Evolutionary conservation across 352 stramenopile species (phyloP).

Genomic region (Globisporangium iwayamae): DNA sequence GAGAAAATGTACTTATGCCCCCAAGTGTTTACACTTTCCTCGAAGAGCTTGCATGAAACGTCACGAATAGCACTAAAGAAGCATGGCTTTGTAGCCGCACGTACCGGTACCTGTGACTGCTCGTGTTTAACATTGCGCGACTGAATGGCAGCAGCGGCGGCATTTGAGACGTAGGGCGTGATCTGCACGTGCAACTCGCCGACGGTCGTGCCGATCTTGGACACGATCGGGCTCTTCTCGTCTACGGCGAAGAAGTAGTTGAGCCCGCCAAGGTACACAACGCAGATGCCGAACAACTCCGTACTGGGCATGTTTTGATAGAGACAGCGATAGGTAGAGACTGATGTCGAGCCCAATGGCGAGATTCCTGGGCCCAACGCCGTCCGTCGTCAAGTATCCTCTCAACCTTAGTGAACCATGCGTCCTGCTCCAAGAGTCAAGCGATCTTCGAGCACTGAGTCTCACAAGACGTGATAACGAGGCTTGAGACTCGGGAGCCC

Average conservation of each 20-base stretch:
- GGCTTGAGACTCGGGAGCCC: background rate
- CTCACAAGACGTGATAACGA: background rate
- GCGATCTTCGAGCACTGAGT: constrained; percentile 8
- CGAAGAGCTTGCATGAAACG: background rate
- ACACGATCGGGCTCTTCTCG: constrained; percentile 46
- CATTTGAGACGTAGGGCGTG: constrained; percentile 26
- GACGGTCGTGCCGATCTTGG: constrained; percentile 39
- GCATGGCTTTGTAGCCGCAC: background rate
- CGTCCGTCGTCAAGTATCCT: background rate
- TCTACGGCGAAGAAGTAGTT: constrained; percentile 61
- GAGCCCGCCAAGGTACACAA: constrained; percentile 53
- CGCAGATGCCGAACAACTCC: constrained; percentile 44
- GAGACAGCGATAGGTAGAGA: background rate
- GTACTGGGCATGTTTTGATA: background rate
- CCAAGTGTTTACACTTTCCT: background rate
- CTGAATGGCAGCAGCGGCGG: background rate
- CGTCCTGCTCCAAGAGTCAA: background rate
- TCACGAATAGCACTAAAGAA: too few relatives aligned
- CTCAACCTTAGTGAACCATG: background rate
- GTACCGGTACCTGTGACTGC: background rate
- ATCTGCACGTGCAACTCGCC: constrained; percentile 41
- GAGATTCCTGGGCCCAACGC: background rate
- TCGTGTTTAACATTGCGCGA: constrained; percentile 17
- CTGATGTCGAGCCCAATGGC: background rate
- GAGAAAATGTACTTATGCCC: background rate